Evolutionary conservation across 2,329 filamentous ascomycete species (phyloP).

Genomic region (Pseudogymnoascus sp.): DNA sequence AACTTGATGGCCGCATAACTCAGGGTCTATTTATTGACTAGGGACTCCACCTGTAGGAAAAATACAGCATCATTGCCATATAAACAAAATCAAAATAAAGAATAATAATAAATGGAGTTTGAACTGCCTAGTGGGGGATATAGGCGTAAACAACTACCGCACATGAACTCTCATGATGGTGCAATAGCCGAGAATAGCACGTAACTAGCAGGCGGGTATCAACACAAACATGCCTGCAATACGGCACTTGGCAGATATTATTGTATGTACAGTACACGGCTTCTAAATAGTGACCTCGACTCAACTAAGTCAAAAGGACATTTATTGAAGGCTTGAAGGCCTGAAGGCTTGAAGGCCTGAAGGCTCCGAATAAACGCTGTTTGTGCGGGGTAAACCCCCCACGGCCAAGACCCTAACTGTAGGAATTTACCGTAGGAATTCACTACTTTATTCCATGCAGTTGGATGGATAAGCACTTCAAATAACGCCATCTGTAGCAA

Average conservation of each 20-base stretch:
- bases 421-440: not conserved
- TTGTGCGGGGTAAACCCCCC: conserved; percentile 3
- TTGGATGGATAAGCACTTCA: conserved; percentile 2
- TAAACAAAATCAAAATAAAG: not conserved
- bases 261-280: not conserved
- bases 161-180: conserved; percentile 8
- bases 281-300: not conserved
- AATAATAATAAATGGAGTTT: not conserved
- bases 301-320: not conserved
- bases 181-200: conserved; percentile 6
- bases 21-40: not conserved
- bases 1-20: not conserved
- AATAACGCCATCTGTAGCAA: conserved; percentile 6
- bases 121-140: not conserved
- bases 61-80: not conserved
- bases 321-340: not conserved
- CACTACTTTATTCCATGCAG: not conserved
- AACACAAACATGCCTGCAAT: not conserved
- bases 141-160: not conserved
- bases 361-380: not conserved
- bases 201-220: not conserved
- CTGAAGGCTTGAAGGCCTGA: not conserved
- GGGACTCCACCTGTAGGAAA: not conserved
- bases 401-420: not conserved
- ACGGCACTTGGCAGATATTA: not conserved